Base-by-base conservation (phyloP, 805 yeast genomes). In the Scheffersomyces lignosus region DNA sequence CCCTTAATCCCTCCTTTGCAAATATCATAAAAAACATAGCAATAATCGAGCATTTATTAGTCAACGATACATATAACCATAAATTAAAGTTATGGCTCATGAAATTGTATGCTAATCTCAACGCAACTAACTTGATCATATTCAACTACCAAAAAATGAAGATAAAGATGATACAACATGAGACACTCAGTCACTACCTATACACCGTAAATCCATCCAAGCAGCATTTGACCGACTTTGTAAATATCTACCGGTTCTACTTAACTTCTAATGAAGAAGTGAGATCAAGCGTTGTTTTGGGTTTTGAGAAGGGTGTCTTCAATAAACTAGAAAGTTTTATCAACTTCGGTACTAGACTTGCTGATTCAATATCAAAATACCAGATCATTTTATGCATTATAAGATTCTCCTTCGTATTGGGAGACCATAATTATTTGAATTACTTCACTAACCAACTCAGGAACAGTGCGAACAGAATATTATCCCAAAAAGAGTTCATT, bases 141-240 rank as follows among this genome's bases (percentile, higher is more conserved):
- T 53, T 57, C 5, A 75, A 79, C 31, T 88, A 75, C 55, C 58
- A 71, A 12, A 52, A 66, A 1, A 58, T 90, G 34, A 77, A 79
- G 25, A 75, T 88, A 47, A 87, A 84, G 52, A 80, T 82, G 62
- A 60, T 89, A 6, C 98, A 91, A 59, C 67, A 73, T 34, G 96
- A 90, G 51, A 75, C 87, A 0, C 56, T 85, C 31, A 75, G 81
- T 9, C 70, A 74, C 43, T 49, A 81, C 7, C 59, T 70, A 7
- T 22, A 37, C 18, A 66, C 79, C 0, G 50, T 57, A 2, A 62
- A 65, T 17, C 47, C 78, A 6, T 43, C 44, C 10, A 52, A 66
- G n/a, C 54, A 58, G 3, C 49, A 45, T 24, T 41, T 62, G 25
- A 30, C 33, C 12, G 40, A 44, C 18, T 44, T 54, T 13, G 44